Base-by-base conservation (phyloP, 1,284 basidiomycete species). In the Earliella scabrosa region DNA sequence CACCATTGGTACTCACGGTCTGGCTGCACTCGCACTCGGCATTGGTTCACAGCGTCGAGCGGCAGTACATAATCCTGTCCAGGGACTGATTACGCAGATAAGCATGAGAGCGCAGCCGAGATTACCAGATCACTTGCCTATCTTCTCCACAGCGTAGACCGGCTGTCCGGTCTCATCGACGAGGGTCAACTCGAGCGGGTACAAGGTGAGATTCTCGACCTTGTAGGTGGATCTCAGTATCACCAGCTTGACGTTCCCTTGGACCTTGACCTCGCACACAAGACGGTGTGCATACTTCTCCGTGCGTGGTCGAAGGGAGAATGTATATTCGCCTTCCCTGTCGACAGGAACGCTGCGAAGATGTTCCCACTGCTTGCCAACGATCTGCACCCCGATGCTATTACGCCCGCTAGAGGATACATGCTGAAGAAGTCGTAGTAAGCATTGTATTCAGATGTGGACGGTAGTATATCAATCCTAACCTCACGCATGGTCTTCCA, bases 401-500 rank as follows among this genome's bases (percentile, higher is more conserved):
- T 97, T 94, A 71, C 94, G 89, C 29, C 86, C 85, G 14, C 87
- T 85, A 1, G 88, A 82, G 1, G 88, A 84, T 26, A 95, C 86
- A 63, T 96, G 93, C 93, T 96, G 44, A 60, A 26, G 43, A 14
- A 0, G 21, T 20, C 2, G 2, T 26, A 24, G 13, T 24, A 1
- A 24, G 23, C 21, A 24, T 24, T 20, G 4, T 6, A 41, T n/a
- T n/a, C 5, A 13, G 14, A 2, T 24, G 9, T 16, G 20, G 13
- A 24, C 7, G 9, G 4, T 24, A n/a, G 27, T 26, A 11, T 23
- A 39, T 2, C 11, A 29, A n/a, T 10, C 62, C 77, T 60, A 67
- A 93, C 94, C 78, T 99, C 97, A 70, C 97, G 88, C 77, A 94
- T 90, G 8, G 89, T 88, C 72, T 91, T 92, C 90, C 95, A 97